These are phyloP conservation scores for Limnanthes douglasii DNA, from an alignment of 345 rosid species.

Conservation along the genomic window DNA sequence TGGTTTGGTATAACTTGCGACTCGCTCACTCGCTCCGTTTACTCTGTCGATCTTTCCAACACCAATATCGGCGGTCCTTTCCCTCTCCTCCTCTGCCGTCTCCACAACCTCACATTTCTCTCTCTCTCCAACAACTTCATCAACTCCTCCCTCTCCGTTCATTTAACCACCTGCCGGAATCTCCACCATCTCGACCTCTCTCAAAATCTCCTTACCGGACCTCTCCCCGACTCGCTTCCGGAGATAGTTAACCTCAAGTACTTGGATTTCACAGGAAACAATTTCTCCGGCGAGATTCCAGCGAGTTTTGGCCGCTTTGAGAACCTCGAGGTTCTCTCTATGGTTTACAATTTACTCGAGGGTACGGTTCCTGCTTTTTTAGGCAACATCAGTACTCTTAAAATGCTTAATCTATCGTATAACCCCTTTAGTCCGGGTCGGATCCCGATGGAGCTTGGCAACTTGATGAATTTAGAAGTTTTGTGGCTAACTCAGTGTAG, in stretches of 20 bases:
- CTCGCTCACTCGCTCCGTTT: constrained; percentile 19
- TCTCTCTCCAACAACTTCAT: constrained; percentile 33
- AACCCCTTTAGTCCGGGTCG: constrained; percentile 37
- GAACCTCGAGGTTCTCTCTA: constrained; percentile 32
- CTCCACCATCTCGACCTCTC: constrained; percentile 28
- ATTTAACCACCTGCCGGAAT: constrained; percentile 28
- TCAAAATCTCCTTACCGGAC: constrained; percentile 29
- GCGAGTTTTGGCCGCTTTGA: constrained; percentile 29
- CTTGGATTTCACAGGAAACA: constrained; percentile 35
- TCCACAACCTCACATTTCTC: constrained; percentile 33
- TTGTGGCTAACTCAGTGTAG: constrained; percentile 48
- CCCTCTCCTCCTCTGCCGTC: constrained; percentile 61
- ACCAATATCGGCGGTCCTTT: constrained; percentile 53
- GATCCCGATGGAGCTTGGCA: constrained; percentile 36
- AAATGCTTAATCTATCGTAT: constrained; percentile 34
- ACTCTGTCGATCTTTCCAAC: constrained; percentile 34
- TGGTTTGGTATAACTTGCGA: constrained; percentile 71
- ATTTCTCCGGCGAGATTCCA: constrained; percentile 49
- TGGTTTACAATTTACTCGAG: constrained; percentile 35
- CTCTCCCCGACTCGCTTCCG: constrained; percentile 41
- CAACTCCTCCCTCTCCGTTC: constrained; percentile 48
- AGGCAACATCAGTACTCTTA: constrained; percentile 49
- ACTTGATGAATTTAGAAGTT: constrained; percentile 31
- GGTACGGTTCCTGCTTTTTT: constrained; percentile 38
- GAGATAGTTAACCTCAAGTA: constrained; percentile 21